Evolutionary conservation across 495 filamentous ascomycete genomes (phyloP).

Genomic region (Terfezia boudieri): DNA sequence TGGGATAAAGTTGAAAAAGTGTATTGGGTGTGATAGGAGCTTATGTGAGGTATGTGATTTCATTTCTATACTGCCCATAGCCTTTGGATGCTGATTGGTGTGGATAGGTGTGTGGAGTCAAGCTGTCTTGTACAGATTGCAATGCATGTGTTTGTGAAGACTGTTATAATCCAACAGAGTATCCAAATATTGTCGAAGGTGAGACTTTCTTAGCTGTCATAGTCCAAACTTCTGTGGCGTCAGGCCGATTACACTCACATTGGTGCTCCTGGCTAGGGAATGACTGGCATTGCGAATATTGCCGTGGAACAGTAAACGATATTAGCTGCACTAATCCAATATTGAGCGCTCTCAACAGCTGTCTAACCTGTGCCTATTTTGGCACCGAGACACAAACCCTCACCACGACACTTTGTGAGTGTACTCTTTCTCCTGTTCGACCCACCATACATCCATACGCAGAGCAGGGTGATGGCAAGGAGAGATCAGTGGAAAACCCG

Average conservation of each 20-base stretch:
- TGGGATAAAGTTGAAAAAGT: not conserved
- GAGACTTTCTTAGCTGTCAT: not conserved
- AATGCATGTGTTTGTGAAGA: not conserved
- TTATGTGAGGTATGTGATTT: not conserved
- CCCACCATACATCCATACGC: too few species aligned
- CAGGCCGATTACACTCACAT: too few species aligned
- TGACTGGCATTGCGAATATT: not conserved
- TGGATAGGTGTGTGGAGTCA: not conserved
- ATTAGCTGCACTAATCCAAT: too few species aligned
- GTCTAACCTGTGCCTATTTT: too few species aligned
- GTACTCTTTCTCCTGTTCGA: too few species aligned
- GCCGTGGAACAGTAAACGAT: not conserved
- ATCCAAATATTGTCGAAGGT: not conserved
- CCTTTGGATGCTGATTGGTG: not conserved
- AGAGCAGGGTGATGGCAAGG: too few species aligned
- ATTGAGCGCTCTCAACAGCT: too few species aligned
- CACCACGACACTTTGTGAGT: too few species aligned
- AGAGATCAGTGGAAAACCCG: too few species aligned
- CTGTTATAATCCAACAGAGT: not conserved
- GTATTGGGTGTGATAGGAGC: not conserved
- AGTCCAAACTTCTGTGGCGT: too few species aligned
- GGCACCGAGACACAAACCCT: too few species aligned
- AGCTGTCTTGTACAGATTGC: not conserved
- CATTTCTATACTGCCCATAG: not conserved
- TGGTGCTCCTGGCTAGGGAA: not conserved